Base-by-base conservation (phyloP, 2,329 filamentous ascomycete genomes). In the Colletotrichum phormii region DNA sequence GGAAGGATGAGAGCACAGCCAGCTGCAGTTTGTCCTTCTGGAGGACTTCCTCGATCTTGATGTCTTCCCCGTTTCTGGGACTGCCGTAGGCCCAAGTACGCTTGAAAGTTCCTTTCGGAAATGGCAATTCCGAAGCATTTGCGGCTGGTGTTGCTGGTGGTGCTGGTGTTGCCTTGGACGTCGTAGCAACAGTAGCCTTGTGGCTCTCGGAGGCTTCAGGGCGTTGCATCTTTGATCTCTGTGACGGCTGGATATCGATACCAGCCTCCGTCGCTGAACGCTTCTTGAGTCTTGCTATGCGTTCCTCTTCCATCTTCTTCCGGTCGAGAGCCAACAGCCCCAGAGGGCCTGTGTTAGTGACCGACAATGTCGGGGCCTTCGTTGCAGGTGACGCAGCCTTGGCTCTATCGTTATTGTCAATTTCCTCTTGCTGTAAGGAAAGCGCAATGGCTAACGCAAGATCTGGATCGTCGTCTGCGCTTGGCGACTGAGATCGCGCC, bases 11-110 rank as follows among this genome's bases (percentile, higher is more conserved):
- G 5, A 98, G 84, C 0, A 98, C 89, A 1, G 94, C 95, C 51
- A 95, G 89, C 63, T 93, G 86, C 9, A 98, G 85, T 13, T 91
- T 87, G 1, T 89, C 83, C 73, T 90, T 92, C 80, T 97, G 93
- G 1, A 98, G 82, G 0, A 98, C 89, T 80, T 98, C 95, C 77
- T 97, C 94, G 53, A 98, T 91, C 73, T 91, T 97, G 79, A 98
- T 94, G 74, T 97, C 94, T 74, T 95, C 89, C 5, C 85, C 85
- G 0, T 81, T 85, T 46, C 93, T 87, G 1, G 88, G 84, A 75
- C 89, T 90, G 3, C 92, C 91, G 46, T 85, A 85, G 0, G 90
- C 91, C 90, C 93, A 96, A 0, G 97, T 98, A 78, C 93, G 94
- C 82, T 94, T 97, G 59, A 98, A 90, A 0, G 86, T 84, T 1